phyloP scores from a whole-genome alignment of 305 asterid species.

The Stenogyne calaminthoides region DNA sequence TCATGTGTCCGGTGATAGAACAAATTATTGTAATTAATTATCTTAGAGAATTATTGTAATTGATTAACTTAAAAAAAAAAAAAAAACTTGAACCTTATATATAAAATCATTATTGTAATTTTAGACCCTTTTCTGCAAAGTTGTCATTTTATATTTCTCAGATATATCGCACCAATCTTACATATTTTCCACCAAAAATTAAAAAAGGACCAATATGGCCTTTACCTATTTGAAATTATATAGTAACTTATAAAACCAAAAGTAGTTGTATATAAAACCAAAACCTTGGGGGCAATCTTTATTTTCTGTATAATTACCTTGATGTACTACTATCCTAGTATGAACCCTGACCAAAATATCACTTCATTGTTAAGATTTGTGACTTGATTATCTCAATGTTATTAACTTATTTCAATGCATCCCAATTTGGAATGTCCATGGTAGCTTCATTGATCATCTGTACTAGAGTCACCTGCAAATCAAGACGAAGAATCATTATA shows the following conservation, averaged over 20 bases:
- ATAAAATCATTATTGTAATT: not conserved
- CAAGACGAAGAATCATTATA: too few relatives aligned
- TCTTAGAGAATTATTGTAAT: too few relatives aligned
- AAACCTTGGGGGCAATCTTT: too few relatives aligned
- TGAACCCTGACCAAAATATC: not conserved
- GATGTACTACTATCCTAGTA: not conserved
- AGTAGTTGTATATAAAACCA: too few relatives aligned
- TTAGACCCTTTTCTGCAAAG: not conserved
- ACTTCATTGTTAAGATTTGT: not conserved
- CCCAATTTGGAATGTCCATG: slow-evolving; percentile 60
- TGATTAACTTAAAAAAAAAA: too few relatives aligned
- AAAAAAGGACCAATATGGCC: not conserved
- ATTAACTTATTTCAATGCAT: not conserved
- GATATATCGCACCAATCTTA: not conserved
- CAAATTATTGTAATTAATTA: too few relatives aligned
- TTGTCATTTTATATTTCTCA: not conserved
- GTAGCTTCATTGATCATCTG: slow-evolving; percentile 67
- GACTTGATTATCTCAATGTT: not conserved
- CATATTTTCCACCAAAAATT: not conserved
- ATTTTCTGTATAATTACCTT: not conserved
- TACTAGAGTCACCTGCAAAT: slow-evolving; percentile 54
- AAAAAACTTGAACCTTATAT: too few relatives aligned
- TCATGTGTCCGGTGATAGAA: too few relatives aligned
- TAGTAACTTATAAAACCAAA: too few relatives aligned
- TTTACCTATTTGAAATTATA: not conserved